Evolutionary conservation across 176 grass and related monocot species (phyloP).

Genomic region (Hyparrhenia diplandra): DNA sequence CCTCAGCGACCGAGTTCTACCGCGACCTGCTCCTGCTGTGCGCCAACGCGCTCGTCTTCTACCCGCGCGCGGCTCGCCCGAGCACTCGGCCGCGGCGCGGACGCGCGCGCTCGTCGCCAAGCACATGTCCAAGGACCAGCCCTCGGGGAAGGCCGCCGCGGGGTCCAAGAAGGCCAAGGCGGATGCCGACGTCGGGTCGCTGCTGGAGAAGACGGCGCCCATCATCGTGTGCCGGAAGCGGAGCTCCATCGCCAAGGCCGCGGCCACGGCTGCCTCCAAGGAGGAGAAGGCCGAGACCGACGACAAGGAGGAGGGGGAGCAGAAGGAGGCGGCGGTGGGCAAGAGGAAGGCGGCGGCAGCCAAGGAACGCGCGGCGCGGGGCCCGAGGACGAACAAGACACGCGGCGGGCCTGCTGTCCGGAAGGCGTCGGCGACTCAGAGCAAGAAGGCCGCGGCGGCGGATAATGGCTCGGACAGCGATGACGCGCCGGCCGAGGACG

Average conservation of each 20-base stretch:
- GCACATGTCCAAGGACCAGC: constrained; percentile 36
- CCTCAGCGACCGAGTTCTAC: constrained; percentile 62
- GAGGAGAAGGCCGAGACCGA: constrained; percentile 23
- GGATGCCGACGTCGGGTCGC: constrained; percentile 47
- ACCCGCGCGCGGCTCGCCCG: constrained; percentile 42
- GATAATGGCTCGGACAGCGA: constrained; percentile 21
- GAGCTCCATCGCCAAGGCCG: constrained; percentile 59
- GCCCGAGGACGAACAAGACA: constrained; percentile 50
- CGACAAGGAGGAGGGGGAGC: constrained; percentile 21
- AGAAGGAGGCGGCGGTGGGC: not conserved
- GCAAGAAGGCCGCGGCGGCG: not conserved
- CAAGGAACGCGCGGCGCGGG: constrained; percentile 37
- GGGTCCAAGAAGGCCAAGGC: constrained; percentile 40
- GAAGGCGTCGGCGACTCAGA: constrained; percentile 9
- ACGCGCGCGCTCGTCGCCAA: constrained; percentile 42
- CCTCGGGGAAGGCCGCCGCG: not conserved
- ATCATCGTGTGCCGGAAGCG: constrained; percentile 75
- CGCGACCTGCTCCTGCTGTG: constrained; percentile 78
- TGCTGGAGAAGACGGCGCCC: constrained; percentile 54
- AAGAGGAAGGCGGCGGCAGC: constrained; percentile 2
- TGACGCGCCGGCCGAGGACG: not conserved
- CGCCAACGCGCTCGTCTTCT: constrained; percentile 74
- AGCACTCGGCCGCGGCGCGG: constrained; percentile 51
- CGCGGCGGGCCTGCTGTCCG: constrained; percentile 27
- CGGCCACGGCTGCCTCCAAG: not conserved